These are phyloP conservation scores for Magnusiomyces magnusii DNA, from an alignment of 1,139 yeast species.

Conservation along the genomic window DNA sequence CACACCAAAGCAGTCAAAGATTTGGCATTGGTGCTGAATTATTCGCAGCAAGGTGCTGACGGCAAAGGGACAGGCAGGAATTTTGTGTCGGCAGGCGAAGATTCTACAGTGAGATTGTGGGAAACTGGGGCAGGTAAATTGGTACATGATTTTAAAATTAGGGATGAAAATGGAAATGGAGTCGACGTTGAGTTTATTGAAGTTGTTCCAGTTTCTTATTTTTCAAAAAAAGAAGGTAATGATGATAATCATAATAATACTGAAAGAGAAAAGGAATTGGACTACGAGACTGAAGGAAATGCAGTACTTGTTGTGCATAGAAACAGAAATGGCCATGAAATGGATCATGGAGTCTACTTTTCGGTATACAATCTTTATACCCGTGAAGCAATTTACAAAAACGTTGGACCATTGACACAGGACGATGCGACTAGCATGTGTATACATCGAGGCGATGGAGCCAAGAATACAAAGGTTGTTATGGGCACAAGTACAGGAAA, in stretches of 20 bases:
- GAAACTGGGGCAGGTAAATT: slow-evolving; percentile 53
- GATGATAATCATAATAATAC: too few relatives aligned
- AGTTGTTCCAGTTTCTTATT: background rate
- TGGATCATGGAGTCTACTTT: background rate
- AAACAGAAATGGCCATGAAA: background rate
- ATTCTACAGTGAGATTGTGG: slow-evolving; percentile 55
- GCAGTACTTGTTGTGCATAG: background rate
- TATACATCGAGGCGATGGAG: background rate
- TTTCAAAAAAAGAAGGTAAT: too few relatives aligned
- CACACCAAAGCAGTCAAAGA: slow-evolving; percentile 44
- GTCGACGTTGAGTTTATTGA: background rate
- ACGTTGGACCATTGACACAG: background rate
- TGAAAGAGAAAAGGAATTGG: background rate
- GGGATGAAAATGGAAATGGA: background rate
- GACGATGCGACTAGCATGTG: background rate
- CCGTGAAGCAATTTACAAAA: background rate
- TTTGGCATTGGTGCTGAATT: slow-evolving; percentile 31
- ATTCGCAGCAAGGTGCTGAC: background rate
- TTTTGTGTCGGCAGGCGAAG: slow-evolving; percentile 38
- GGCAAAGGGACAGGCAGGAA: slow-evolving; percentile 52
- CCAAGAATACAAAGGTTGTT: background rate
- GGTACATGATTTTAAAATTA: slow-evolving; percentile 34
- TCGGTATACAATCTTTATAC: background rate
- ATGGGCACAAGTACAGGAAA: background rate
- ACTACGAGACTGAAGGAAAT: background rate